Evolutionary conservation across 208 protist genomes (phyloP), one percentile per base, ranked within the genome.

Genomic region (Entamoeba invadens): DNA sequence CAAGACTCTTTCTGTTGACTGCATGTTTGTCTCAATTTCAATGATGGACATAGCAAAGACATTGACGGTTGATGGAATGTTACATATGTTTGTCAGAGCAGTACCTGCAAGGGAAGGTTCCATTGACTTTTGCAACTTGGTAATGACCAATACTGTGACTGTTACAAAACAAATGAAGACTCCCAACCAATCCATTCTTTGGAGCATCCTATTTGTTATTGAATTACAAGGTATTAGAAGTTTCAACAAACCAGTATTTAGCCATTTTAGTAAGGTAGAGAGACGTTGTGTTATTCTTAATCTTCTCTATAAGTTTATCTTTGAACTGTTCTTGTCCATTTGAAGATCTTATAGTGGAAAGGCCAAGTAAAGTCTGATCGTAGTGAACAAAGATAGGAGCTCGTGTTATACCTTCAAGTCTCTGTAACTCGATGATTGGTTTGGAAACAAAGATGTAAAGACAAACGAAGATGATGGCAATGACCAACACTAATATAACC

Each of bases 341-440:
- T 94, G 95, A 98, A 3, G 97, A 95, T 50, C 95, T 93, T 92
- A 99, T 98, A 8, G 96, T 98, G 8, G 95, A 87, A 1, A 97
- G 91, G 44, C 98, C 98, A 12, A 93, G 94, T 21, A 99, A 94
- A 4, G 97, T 97, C 93, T 99, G 98, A 45, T 93, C 94, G 47
- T 98, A 97, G 93, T 98, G 93, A 2, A 97, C 95, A 94, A 98
- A 98, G 16, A 99, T 95, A 14, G 98, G 98, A 16, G 97, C 98
- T 93, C 97, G 96, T 10, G 96, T 94, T 16, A 97, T 95, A 51
- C 95, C 95, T 10, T 97, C 96, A 10, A 98, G 95, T 46, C 98
- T 96, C 92, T 97, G 96, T 44, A 98, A 92, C 94, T 98, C 97
- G 14, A 97, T 94, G 38, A 96, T 96, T 44, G 96, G 6, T 42